Evolutionary conservation across 2,329 filamentous ascomycete genomes (phyloP), one percentile per base, ranked within the genome.

Genomic region (Metarhizium guizhouense): DNA sequence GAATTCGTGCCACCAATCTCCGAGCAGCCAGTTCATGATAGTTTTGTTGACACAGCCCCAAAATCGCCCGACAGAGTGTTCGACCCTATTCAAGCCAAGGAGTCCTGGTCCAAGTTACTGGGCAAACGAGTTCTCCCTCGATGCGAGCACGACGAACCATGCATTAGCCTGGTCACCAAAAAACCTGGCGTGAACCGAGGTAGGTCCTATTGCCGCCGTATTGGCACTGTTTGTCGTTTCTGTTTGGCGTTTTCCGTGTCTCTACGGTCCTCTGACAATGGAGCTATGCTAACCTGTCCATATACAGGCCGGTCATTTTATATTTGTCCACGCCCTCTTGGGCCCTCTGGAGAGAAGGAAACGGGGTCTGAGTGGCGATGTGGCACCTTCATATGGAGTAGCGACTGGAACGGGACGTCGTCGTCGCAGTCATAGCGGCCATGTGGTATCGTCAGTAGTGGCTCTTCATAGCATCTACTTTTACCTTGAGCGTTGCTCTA

Each of bases 81-180:
- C 58, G 88, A 92, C 62, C 85, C 87, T 0, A 83, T 90, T 52
- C 77, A 82, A 58, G 81, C 81, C 49, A 93, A 90, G 67, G 87
- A 94, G 65, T 87, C 86, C 25, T 97, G 94, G 94, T 85, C 84
- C 4, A 91, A 87, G 67, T 77, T 97, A 14, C 85, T 97, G 59
- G 82, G 85, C 16, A 90, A 87, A 68, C 85, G 87, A 56, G 74
- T 82, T 1, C 77, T 83, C 1, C 94, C 94, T 1, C 81, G 80
- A 56, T 99, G 94, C 67, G 91, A 96, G 51, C 94, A 99, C 66
- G 78, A 84, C 54, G 92, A 97, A 63, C 87, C 89, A 3, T 97
- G 94, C 70, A 88, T 91, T 60, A 89, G 80, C 60, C 74, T 93
- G 53, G 80, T 85, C 18, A 96, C 92, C 1, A 96, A 93, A 74